phyloP scores from a whole-genome alignment of 179 eudicot species.

The Monotropa hypopitys region DNA sequence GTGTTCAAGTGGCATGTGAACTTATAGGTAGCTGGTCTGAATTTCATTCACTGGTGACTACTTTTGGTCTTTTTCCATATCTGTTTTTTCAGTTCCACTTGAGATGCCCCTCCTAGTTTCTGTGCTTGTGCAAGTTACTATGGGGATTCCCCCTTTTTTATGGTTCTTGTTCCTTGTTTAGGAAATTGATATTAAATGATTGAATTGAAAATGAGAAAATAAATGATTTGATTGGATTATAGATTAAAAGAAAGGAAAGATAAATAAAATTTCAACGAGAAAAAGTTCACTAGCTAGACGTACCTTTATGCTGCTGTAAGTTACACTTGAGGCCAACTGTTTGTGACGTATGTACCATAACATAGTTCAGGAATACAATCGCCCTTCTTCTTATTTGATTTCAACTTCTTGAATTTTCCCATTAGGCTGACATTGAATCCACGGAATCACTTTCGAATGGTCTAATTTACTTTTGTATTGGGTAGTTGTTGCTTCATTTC shows the following conservation, averaged over 20 bases:
- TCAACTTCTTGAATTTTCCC: not conserved
- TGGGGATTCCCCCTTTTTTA: too few relatives aligned
- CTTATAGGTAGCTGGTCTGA: not conserved
- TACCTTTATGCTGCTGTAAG: not conserved
- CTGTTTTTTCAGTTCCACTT: too few relatives aligned
- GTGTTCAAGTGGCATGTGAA: not conserved
- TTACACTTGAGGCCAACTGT: not conserved
- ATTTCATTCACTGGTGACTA: not conserved
- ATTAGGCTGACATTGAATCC: not conserved
- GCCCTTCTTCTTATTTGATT: not conserved
- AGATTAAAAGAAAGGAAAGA: not conserved
- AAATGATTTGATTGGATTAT: not conserved
- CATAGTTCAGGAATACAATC: not conserved
- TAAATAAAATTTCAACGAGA: not conserved
- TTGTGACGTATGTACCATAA: not conserved
- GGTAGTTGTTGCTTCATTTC: slow-evolving; percentile 1
- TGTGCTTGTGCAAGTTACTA: not conserved
- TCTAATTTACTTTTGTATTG: not conserved
- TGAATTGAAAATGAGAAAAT: not conserved
- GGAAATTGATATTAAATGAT: not conserved
- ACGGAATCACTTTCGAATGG: not conserved
- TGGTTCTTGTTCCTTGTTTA: too few relatives aligned
- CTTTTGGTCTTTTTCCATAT: too few relatives aligned
- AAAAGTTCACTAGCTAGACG: not conserved
- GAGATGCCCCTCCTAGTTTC: too few relatives aligned